phyloP scores from a whole-genome alignment of 768 basidiomycete species.

The Tulasnella sp. region DNA sequence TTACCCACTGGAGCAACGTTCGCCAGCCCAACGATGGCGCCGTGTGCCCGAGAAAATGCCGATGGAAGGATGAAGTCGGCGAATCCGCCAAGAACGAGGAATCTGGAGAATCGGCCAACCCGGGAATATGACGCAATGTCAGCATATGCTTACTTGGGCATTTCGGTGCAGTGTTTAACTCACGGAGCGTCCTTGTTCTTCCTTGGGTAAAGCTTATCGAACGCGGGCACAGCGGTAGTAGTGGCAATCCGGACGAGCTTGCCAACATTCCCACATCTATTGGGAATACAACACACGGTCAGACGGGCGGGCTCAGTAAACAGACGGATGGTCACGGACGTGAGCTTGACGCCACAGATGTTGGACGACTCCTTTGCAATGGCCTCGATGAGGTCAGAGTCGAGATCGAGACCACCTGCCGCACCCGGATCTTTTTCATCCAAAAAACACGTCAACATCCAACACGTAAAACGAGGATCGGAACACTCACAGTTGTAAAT shows the following conservation, averaged over 20 bases:
- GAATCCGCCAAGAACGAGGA: constrained; percentile 79
- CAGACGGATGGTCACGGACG: constrained; percentile 40
- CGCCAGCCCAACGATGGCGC: constrained; percentile 81
- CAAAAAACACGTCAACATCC: not conserved
- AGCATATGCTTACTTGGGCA: not conserved
- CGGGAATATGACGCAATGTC: too few relatives aligned
- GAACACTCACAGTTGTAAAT: constrained; percentile 68
- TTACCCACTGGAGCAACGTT: constrained; percentile 62
- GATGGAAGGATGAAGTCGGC: constrained; percentile 72
- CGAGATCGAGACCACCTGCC: constrained; percentile 79
- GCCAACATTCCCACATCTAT: constrained; percentile 80
- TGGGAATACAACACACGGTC: not conserved
- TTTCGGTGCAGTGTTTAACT: not conserved
- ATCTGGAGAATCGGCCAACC: constrained; percentile 27
- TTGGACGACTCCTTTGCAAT: constrained; percentile 67
- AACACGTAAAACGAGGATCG: not conserved
- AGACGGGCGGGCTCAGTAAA: not conserved
- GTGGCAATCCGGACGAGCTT: constrained; percentile 78
- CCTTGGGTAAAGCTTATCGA: constrained; percentile 50
- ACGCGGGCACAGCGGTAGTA: constrained; percentile 43
- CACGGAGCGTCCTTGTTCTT: constrained; percentile 45
- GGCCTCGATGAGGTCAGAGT: constrained; percentile 75
- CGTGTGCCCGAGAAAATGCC: constrained; percentile 59
- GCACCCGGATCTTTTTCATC: constrained; percentile 80
- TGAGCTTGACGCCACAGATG: constrained; percentile 77